phyloP scores from a whole-genome alignment of 768 basidiomycete species.

The Flagelloscypha sp. region DNA sequence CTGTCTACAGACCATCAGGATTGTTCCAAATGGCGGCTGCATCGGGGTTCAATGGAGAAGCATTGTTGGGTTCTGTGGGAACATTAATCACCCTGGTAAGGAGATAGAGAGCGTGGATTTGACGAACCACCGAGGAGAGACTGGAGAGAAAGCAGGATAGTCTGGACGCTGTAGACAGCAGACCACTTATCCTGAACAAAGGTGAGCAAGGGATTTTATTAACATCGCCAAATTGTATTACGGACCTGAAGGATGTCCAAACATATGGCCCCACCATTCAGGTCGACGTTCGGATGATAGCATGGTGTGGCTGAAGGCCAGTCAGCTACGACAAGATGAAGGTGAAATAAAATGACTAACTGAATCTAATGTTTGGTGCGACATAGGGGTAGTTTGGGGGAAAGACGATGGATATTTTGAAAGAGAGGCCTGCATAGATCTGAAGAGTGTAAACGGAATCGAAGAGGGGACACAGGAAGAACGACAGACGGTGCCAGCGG shows the following conservation, averaged over 20 bases:
- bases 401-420: conserved; percentile 79
- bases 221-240: conserved; percentile 4
- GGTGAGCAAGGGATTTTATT: conserved; percentile 1
- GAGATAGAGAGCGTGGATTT: not conserved
- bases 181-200: conserved; percentile 78
- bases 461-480: conserved; percentile 7
- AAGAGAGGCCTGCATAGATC: conserved; percentile 74
- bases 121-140: conserved; percentile 78
- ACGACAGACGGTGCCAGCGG: conserved; percentile 57
- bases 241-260: conserved; percentile 79
- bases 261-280: conserved; percentile 69
- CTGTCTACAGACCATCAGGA: conserved; percentile 43
- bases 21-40: conserved; percentile 76
- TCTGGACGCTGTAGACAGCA: conserved; percentile 87
- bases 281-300: conserved; percentile 88
- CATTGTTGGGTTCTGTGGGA: conserved; percentile 79
- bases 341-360: no score
- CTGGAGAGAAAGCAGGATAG: conserved; percentile 81
- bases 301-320: conserved; percentile 87
- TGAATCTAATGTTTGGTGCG: conserved; percentile 77
- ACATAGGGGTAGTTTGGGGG: conserved; percentile 85
- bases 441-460: conserved; percentile 18
- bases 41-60: conserved; percentile 82
- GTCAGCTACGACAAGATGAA: no score
- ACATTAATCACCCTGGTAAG: not conserved